Evolutionary conservation across 176 grass and related monocot species (phyloP).

Genomic region (Phoenix dactylifera): DNA sequence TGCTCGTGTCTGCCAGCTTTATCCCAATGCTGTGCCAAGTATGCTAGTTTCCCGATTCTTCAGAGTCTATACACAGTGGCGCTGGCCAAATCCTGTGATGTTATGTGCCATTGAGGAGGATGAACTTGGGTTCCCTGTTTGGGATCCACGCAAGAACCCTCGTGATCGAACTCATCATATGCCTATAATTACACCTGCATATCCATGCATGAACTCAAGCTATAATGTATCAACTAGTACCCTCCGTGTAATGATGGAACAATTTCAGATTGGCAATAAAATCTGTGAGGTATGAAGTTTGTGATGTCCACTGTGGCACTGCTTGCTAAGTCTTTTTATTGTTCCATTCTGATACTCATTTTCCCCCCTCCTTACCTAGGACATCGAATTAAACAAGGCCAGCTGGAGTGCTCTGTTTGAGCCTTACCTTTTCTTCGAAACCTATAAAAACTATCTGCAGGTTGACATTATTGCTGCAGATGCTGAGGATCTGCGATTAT

Average conservation of each 20-base stretch:
- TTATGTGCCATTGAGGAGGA: constrained; percentile 85
- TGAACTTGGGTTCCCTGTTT: constrained; percentile 77
- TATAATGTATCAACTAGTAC: constrained; percentile 99
- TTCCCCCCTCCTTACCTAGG: constrained; percentile 30
- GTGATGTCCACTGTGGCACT: not conserved
- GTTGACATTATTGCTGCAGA: constrained; percentile 76
- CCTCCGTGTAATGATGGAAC: constrained; percentile 82
- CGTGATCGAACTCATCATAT: constrained; percentile 78
- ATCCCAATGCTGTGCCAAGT: constrained; percentile 87
- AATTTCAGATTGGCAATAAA: constrained; percentile 78
- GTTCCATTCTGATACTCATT: not conserved
- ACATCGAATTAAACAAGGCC: constrained; percentile 79
- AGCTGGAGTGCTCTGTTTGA: constrained; percentile 74
- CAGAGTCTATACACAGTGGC: constrained; percentile 85
- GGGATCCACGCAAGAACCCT: constrained; percentile 91
- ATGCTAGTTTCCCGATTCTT: constrained; percentile 94
- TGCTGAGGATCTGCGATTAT: constrained; percentile 81
- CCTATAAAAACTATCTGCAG: constrained; percentile 95
- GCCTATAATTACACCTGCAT: constrained; percentile 97
- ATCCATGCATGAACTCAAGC: constrained; percentile 98
- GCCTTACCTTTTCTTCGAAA: constrained; percentile 75
- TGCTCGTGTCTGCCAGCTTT: constrained; percentile 83
- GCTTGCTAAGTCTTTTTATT: not conserved
- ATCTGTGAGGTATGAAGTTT: constrained; percentile 56
- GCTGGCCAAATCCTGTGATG: constrained; percentile 95